phyloP scores from a whole-genome alignment of 1,284 basidiomycete genomes.

The Marasmius oreades region DNA sequence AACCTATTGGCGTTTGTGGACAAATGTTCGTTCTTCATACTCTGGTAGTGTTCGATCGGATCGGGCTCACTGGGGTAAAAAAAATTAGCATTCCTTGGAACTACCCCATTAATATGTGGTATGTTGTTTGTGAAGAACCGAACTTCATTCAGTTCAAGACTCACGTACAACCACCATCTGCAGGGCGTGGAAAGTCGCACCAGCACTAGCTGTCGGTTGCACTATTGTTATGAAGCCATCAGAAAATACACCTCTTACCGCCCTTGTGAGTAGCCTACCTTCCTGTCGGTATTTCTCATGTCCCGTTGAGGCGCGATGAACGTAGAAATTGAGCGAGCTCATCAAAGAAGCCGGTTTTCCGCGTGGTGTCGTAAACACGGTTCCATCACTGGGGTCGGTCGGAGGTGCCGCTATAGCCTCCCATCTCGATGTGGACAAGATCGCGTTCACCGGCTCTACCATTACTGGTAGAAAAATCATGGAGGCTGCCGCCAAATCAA shows the following conservation, averaged over 20 bases:
- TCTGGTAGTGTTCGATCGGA: conserved; percentile 7
- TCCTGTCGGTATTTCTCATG: conserved; percentile 1
- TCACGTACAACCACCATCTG: conserved; percentile 12
- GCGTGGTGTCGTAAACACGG: conserved; percentile 88
- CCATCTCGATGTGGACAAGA: conserved; percentile 81
- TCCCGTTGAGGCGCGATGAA: conserved; percentile 8
- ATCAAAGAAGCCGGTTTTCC: conserved; percentile 85
- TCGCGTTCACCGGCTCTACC: conserved; percentile 83
- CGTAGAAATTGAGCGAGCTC: conserved; percentile 76
- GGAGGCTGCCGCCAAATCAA: conserved; percentile 89
- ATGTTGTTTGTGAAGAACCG: conserved; percentile 8
- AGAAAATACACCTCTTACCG: conserved; percentile 88
- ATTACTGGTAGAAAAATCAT: conserved; percentile 90
- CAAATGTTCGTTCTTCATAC: conserved; percentile 62
- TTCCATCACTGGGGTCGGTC: conserved; percentile 76
- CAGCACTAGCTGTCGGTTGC: conserved; percentile 85
- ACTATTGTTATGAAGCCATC: conserved; percentile 92
- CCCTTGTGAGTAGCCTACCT: conserved; percentile 52
- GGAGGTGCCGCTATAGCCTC: conserved; percentile 82
- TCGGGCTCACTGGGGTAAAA: conserved; percentile 3
- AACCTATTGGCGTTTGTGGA: conserved; percentile 92
- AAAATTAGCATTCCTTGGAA: conserved; percentile 79
- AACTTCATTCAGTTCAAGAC: background rate
- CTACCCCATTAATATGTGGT: conserved; percentile 92
- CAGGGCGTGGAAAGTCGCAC: conserved; percentile 89